phyloP scores from a whole-genome alignment of 2,329 filamentous ascomycete species.

The Alternaria sp. region DNA sequence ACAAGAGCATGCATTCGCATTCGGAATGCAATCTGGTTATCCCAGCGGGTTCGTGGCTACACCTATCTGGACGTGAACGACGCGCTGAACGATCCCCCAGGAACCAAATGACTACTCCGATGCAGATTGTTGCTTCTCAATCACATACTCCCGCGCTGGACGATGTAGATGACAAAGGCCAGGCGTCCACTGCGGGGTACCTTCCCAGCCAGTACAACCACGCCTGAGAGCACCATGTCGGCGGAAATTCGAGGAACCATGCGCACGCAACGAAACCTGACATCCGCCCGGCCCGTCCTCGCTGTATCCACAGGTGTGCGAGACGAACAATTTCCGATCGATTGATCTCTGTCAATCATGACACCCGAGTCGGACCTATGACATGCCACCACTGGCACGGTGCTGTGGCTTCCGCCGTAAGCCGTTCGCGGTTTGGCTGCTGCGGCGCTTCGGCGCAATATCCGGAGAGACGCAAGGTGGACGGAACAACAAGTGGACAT shows the following conservation, averaged over 20 bases:
- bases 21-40: constrained; percentile 50
- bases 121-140: constrained; percentile 30
- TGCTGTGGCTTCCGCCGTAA: constrained; percentile 10
- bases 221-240: constrained; percentile 13
- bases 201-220: constrained; percentile 29
- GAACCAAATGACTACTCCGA: constrained; percentile 45
- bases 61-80: constrained; percentile 52
- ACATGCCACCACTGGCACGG: constrained; percentile 3
- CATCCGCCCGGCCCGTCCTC: constrained; percentile 6
- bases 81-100: constrained; percentile 52
- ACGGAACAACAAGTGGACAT: constrained; percentile 15
- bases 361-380: constrained; percentile 10
- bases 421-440: constrained; percentile 10
- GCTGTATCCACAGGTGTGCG: constrained; percentile 1
- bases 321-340: constrained; percentile 11
- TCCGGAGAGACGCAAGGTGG: constrained; percentile 13
- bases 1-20: constrained; percentile 51
- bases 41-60: constrained; percentile 53
- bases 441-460: constrained; percentile 19
- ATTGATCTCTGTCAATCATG: constrained; percentile 3
- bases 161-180: constrained; percentile 21
- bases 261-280: constrained; percentile 7
- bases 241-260: constrained; percentile 3
- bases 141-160: constrained; percentile 28
- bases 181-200: constrained; percentile 23